A percentile compares a stretch with the other conserved stretches of the same genome.
phyloP scores from a whole-genome alignment of 169 alveolate genomes.

The Plasmodium inui region DNA sequence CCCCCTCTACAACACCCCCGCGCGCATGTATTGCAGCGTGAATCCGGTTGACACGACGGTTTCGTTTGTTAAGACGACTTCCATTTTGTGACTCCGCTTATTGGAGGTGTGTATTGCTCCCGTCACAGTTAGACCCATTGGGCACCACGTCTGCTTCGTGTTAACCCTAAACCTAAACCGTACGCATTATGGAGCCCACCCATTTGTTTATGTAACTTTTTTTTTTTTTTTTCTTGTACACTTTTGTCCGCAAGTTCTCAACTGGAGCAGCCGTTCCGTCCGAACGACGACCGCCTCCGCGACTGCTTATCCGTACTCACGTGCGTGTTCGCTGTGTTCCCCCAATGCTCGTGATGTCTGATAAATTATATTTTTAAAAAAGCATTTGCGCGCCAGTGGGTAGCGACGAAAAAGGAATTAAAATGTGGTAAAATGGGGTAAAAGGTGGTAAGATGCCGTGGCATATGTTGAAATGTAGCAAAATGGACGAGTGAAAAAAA shows the following conservation, averaged over 20 bases:
- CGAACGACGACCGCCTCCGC: background rate
- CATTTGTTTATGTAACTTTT: conserved; percentile 1
- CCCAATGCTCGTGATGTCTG: background rate
- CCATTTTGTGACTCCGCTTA: conserved; percentile 19
- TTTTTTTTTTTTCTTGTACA: conserved; percentile 10
- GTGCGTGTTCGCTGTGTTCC: background rate
- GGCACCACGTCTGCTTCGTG: background rate
- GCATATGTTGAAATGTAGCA: background rate
- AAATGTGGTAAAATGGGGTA: background rate
- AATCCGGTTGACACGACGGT: conserved; percentile 44
- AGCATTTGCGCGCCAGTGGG: background rate
- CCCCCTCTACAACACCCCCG: conserved; percentile 22
- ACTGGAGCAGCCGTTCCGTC: background rate
- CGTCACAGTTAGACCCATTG: background rate
- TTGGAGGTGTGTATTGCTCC: background rate
- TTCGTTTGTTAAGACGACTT: conserved; percentile 46
- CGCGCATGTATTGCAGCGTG: conserved; percentile 55
- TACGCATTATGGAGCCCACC: background rate
- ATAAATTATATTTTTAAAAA: background rate
- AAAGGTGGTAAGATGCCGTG: background rate
- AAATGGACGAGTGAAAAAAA: background rate
- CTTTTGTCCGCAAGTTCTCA: background rate
- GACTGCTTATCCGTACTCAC: background rate
- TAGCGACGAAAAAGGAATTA: background rate
- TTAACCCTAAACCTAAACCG: background rate